Base-by-base conservation (phyloP, 345 rosid genomes). In the Brassica carinata region DNA sequence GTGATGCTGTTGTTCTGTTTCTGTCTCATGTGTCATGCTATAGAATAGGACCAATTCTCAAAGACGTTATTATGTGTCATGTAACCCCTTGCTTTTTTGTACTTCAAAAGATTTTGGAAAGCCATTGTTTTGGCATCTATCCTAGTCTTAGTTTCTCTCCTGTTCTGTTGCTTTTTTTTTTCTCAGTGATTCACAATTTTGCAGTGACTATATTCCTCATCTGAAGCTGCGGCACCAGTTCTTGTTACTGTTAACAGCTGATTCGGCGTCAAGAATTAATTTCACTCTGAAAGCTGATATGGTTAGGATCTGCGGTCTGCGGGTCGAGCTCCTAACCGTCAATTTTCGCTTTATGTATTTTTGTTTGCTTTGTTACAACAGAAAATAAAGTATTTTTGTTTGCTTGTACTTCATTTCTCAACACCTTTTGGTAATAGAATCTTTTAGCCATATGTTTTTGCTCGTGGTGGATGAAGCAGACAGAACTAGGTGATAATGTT, bases 321-420 rank as follows among this genome's bases (percentile, higher is more conserved):
- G 26, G 26, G 17, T 63, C 26, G 69, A 65, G 69, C 69, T 64
- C 23, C 43, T 31, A 64, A 64, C 34, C 43, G 34, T 30, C 68
- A 64, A n/a, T 64, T 18, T 33, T 64, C 34, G 40, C 40, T 64
- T 64, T 64, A 31, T 23, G 26, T 64, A 10, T 64, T 51, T 29
- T 70, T 51, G 73, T 70, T 70, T 27, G 7, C 64, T 71, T 51
- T n/a, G n/a, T n/a, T n/a, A n/a, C n/a, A n/a, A n/a, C n/a, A n/a
- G n/a, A n/a, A n/a, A n/a, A n/a, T n/a, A n/a, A n/a, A n/a, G 26
- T 64, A 10, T 64, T 51, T 29, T 70, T 51, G 73, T 70, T 70
- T 27, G 7, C 64, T 71, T 51, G 10, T 48, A 51, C 71, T 48
- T 75, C 38, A 34, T 34, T 34, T 34, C 7, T 34, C 7, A 34